Percentiles rank a stretch among this genome's conserved stretches.
Evolutionary conservation across 2,329 filamentous ascomycete genomes (phyloP).

Genomic region (Septoria petroselini): DNA sequence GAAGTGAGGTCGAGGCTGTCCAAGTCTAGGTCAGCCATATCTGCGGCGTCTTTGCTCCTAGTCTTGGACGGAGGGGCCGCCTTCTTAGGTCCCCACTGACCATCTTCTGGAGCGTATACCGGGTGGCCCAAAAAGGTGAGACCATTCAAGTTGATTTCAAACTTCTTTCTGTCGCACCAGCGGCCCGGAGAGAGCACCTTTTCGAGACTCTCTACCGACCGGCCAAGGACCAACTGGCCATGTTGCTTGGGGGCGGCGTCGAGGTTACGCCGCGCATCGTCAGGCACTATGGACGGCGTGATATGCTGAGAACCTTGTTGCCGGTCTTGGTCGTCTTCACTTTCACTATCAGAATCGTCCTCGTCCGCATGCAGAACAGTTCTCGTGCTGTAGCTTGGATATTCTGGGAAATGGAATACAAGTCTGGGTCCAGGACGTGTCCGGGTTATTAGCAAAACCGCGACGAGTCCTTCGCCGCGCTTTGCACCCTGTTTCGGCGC

Average conservation of each 20-base stretch:
- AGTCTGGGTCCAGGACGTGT: conserved; percentile 77
- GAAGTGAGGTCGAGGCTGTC: conserved; percentile 19
- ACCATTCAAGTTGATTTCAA: conserved; percentile 78
- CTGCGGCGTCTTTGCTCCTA: conserved; percentile 9
- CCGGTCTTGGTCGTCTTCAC: conserved; percentile 21
- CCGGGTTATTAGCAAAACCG: conserved; percentile 71
- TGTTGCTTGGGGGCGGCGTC: conserved; percentile 8
- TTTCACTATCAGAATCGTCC: conserved; percentile 16
- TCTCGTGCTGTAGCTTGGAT: conserved; percentile 6
- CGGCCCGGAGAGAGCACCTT: conserved; percentile 70
- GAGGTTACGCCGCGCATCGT: conserved; percentile 14
- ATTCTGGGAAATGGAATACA: conserved; percentile 74
- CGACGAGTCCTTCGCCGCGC: conserved; percentile 49
- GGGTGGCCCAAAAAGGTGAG: conserved; percentile 79
- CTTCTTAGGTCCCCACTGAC: conserved; percentile 27
- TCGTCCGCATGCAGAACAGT: not conserved
- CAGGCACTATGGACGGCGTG: conserved; percentile 12
- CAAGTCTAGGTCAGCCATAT: conserved; percentile 15
- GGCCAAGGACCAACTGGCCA: conserved; percentile 26
- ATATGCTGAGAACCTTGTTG: not conserved
- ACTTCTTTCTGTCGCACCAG: conserved; percentile 71
- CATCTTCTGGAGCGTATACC: conserved; percentile 74
- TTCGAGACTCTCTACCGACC: conserved; percentile 64
- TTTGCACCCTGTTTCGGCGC: conserved; percentile 4
- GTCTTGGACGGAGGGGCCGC: conserved; percentile 5